Evolutionary conservation across 148 eudicot species (phyloP).

Genomic region (Dysphania ambrosioides): DNA sequence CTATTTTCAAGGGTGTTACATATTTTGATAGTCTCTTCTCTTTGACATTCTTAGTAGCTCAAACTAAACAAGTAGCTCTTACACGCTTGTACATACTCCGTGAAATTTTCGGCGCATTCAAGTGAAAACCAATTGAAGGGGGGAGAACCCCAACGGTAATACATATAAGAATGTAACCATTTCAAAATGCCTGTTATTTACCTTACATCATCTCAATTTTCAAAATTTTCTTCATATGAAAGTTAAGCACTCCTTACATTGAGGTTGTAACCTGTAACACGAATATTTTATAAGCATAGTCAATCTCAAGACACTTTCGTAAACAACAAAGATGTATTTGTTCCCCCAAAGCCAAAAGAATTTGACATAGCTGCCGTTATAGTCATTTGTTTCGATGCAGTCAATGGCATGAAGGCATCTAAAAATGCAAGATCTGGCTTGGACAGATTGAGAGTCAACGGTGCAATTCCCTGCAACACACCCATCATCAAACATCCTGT

Average conservation of each 20-base stretch:
- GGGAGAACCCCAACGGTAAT: no score
- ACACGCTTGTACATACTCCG: no score
- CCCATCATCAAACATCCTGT: not conserved
- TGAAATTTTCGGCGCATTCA: no score
- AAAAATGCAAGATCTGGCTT: constrained; percentile 70
- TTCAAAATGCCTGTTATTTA: no score
- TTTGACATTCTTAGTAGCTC: no score
- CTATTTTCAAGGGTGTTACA: no score
- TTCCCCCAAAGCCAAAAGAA: constrained; percentile 97
- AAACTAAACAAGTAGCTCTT: no score
- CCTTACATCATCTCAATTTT: constrained; percentile 1
- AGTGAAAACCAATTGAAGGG: no score
- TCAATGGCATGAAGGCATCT: constrained; percentile 66
- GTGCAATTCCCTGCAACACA: constrained; percentile 69
- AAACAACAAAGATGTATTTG: constrained; percentile 73
- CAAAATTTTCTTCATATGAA: not conserved
- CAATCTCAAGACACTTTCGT: constrained; percentile 30
- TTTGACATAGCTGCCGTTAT: constrained; percentile 74
- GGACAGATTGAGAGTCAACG: constrained; percentile 70
- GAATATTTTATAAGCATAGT: not conserved
- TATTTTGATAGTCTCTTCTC: no score
- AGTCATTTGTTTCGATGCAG: constrained; percentile 50
- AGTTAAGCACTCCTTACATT: not conserved
- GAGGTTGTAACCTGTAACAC: not conserved
- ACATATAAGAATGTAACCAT: no score